These are phyloP conservation scores for Globisporangium recalcitrans DNA, from an alignment of 352 stramenopile genomes.

Conservation along the genomic window DNA sequence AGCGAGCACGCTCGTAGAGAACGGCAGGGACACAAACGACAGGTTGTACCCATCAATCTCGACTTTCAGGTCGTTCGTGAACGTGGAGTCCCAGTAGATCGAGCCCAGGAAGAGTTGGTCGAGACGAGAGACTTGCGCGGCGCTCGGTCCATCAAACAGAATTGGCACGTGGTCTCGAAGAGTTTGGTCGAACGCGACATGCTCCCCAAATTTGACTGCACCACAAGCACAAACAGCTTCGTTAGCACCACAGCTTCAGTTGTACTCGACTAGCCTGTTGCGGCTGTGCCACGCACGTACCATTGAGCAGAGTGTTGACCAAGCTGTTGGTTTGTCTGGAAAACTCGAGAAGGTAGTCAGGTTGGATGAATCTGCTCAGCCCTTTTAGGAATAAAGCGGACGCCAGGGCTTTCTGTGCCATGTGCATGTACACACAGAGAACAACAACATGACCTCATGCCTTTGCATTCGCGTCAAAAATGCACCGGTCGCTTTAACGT, in stretches of 20 bases:
- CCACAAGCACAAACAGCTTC: neutral
- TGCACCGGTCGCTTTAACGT: neutral
- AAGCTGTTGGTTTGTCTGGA: slow-evolving; percentile 26
- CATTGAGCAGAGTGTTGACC: slow-evolving; percentile 31
- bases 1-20: slow-evolving; percentile 18
- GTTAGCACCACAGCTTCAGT: neutral
- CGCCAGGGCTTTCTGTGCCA: slow-evolving; percentile 36
- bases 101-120: slow-evolving; percentile 30
- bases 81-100: slow-evolving; percentile 35
- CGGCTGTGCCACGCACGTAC: too few species aligned
- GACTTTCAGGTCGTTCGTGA: slow-evolving; percentile 48
- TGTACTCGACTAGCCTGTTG: too few species aligned
- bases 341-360: slow-evolving; percentile 23
- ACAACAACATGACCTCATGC: neutral
- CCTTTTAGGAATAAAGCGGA: slow-evolving; percentile 38
- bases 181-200: slow-evolving; percentile 36
- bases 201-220: slow-evolving; percentile 24
- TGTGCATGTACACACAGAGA: neutral
- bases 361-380: slow-evolving; percentile 24
- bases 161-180: slow-evolving; percentile 36
- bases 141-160: slow-evolving; percentile 33
- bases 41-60: slow-evolving; percentile 45
- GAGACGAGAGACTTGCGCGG: slow-evolving; percentile 28
- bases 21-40: slow-evolving; percentile 42
- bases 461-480: neutral